Conservation (phyloP, 2,329 filamentous ascomycete genomes). For the Aspergillus transmontanensis region DNA sequence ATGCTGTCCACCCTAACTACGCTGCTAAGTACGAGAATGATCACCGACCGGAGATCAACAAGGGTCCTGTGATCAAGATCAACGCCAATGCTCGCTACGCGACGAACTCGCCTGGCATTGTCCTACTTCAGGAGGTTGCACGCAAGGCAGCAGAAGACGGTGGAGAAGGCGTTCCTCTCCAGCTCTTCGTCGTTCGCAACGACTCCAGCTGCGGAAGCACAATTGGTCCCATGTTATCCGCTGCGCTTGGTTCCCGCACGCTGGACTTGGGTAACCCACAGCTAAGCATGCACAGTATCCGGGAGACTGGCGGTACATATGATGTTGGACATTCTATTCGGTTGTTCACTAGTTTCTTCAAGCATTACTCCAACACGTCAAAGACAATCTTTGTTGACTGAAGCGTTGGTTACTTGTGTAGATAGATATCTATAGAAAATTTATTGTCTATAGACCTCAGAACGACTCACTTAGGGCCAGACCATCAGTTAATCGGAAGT, state of each 20-base stretch:
- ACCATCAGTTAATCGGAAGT: neutral
- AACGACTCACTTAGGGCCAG: neutral
- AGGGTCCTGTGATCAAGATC: slow-evolving; percentile 94
- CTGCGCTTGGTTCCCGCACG: slow-evolving; percentile 81
- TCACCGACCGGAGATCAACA: slow-evolving; percentile 94
- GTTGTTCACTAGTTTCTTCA: slow-evolving; percentile 85
- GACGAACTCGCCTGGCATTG: slow-evolving; percentile 93
- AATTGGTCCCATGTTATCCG: slow-evolving; percentile 94
- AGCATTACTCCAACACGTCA: slow-evolving; percentile 80
- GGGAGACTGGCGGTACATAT: slow-evolving; percentile 85
- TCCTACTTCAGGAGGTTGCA: slow-evolving; percentile 86
- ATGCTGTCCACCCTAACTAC: slow-evolving; percentile 95
- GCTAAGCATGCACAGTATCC: slow-evolving; percentile 94
- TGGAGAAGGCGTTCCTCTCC: slow-evolving; percentile 75
- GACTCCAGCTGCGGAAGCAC: slow-evolving; percentile 94
- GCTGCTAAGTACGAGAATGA: slow-evolving; percentile 85
- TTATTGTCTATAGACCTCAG: neutral
- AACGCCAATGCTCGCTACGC: slow-evolving; percentile 97
- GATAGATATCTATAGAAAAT: neutral
- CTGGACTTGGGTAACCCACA: slow-evolving; percentile 93
- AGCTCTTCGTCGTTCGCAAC: slow-evolving; percentile 95
- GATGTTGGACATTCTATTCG: slow-evolving; percentile 86
- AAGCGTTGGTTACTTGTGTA: slow-evolving; percentile 7
- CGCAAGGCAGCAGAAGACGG: slow-evolving; percentile 57
- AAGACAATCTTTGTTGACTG: slow-evolving; percentile 81